Evolutionary conservation across 2,329 filamentous ascomycete genomes (phyloP), one percentile per base, ranked within the genome.

Genomic region (Pochonia chlamydosporia): DNA sequence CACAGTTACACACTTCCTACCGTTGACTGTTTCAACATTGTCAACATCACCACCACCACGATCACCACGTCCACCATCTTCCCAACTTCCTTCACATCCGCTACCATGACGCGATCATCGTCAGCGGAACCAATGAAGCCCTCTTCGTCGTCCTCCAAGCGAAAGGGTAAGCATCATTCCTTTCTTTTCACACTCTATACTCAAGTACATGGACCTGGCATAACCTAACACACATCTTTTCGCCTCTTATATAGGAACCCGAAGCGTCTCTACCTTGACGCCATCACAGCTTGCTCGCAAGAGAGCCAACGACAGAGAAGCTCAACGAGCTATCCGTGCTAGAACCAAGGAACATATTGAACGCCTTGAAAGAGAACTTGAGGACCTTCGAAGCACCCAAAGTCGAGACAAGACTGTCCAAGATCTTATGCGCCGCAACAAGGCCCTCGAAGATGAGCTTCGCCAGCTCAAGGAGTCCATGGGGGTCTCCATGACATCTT

Each of bases 231-330:
- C 13, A 13, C 11, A 8, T 13, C 26, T 14, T 9, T 8, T 13
- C 5, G 21, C 25, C 20, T 42, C 31, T 3, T 16, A 25, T 16
- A 11, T 26, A 76, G 78, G 78, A 41, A 79, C 85, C 49, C 81
- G 89, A 55, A 90, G 87, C 53, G 90, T 95, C 47, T 89, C 89
- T 53, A 92, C 87, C 59, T 76, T 96, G 62, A 95, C 89, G 10
- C 87, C 89, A 5, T 87, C 91, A 52, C 91, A 96, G 68, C 79
- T 96, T 49, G 88, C 86, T 25, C 87, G 90, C 66, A 96, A 96
- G 73, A 79, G 91, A 54, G 88, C 89, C 59, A 96, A 96, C 70
- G 90, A 96, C 64, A 81, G 90, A 52, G 89, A 95, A 67, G 90
- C 90, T 36, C 90, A 96, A 69, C 80, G 90, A 43, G 88, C 87